These are phyloP conservation scores for Dunaliella sp. DNA, from an alignment of 139 green algal genomes.

Conservation along the genomic window DNA sequence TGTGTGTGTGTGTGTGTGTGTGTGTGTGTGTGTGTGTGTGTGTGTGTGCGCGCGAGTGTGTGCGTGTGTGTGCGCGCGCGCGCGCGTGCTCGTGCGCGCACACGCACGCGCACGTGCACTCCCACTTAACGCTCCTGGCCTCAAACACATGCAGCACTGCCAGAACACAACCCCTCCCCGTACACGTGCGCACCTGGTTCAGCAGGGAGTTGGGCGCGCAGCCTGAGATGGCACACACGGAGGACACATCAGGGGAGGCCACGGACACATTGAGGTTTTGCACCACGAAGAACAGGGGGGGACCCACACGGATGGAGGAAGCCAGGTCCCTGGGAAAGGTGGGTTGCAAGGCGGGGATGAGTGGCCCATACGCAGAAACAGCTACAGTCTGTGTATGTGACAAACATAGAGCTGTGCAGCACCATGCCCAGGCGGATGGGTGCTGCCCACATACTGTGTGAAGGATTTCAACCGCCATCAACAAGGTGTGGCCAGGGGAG, in stretches of 20 bases:
- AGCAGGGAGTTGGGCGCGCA: conserved; percentile 75
- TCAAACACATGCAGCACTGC: background rate
- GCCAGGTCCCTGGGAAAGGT: conserved; percentile 70
- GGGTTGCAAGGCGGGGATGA: too few relatives aligned
- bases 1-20: background rate
- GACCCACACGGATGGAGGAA: conserved; percentile 76
- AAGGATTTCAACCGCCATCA: too few relatives aligned
- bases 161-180: background rate
- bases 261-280: conserved; percentile 62
- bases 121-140: background rate
- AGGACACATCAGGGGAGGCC: conserved; percentile 49
- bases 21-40: background rate
- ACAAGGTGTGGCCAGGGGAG: too few relatives aligned
- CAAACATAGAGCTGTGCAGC: too few relatives aligned
- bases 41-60: background rate
- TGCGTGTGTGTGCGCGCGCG: background rate
- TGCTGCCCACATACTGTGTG: too few relatives aligned
- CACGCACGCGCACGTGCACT: background rate
- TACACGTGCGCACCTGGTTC: conserved; percentile 62
- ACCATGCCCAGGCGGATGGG: too few relatives aligned
- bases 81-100: too few relatives aligned
- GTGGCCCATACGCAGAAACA: too few relatives aligned
- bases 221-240: conserved; percentile 71
- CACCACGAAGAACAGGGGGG: conserved; percentile 84
- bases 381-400: too few relatives aligned